Conservation (phyloP, 2,329 filamentous ascomycete genomes). For the Xylaria sp. region DNA sequence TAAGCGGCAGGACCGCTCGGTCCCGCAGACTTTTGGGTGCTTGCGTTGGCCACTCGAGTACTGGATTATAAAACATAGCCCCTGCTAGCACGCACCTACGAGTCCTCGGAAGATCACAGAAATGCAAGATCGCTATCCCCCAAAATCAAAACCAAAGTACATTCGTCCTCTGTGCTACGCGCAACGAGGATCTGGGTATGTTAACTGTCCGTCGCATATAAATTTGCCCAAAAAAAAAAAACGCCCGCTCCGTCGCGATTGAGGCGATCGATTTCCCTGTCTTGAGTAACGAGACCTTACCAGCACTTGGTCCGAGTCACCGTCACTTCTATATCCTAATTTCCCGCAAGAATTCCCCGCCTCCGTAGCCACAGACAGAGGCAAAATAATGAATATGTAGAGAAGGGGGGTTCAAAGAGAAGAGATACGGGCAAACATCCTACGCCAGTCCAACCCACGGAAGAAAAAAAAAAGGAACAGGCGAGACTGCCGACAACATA, state of each 20-base stretch:
- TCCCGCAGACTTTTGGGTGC: not conserved
- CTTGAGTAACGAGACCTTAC: conserved; percentile 49
- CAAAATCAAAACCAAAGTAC: conserved; percentile 28
- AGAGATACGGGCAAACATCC: conserved; percentile 21
- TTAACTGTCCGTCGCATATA: conserved; percentile 35
- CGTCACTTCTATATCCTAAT: conserved; percentile 49
- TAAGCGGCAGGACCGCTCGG: not conserved
- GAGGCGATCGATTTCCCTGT: conserved; percentile 45
- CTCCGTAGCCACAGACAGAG: conserved; percentile 20
- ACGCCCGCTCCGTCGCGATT: conserved; percentile 45
- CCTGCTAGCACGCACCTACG: conserved; percentile 14
- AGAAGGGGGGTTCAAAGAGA: conserved; percentile 6
- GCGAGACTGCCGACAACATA: not conserved
- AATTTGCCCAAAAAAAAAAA: conserved; percentile 37
- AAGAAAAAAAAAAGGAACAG: conserved; percentile 4
- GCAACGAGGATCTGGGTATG: conserved; percentile 41
- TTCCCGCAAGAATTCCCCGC: conserved; percentile 20
- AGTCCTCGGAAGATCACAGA: not conserved
- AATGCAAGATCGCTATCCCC: conserved; percentile 11
- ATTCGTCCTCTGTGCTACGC: conserved; percentile 23
- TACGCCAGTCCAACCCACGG: conserved; percentile 13
- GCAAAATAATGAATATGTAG: conserved; percentile 21
- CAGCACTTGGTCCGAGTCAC: conserved; percentile 53
- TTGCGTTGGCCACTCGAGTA: not conserved
- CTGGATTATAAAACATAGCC: not conserved